Evolutionary conservation across 208 protist genomes (phyloP).

Genomic region (Trichomonas gallinae): DNA sequence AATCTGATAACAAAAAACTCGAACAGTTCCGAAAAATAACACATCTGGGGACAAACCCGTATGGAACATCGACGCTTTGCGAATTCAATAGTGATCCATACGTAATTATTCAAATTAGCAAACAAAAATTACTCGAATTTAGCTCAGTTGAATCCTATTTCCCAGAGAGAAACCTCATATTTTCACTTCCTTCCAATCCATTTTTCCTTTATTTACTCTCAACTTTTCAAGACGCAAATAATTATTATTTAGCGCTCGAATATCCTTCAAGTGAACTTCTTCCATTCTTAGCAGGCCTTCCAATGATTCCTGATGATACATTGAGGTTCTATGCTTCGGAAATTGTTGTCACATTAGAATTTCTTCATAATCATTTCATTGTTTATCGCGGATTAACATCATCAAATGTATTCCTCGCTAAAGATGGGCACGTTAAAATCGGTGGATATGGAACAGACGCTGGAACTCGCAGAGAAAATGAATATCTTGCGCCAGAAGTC

Average conservation of each 20-base stretch:
- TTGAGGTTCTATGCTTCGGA: not conserved
- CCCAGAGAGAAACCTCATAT: not conserved
- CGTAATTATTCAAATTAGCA: not conserved
- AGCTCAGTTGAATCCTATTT: not conserved
- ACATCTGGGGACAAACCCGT: not conserved
- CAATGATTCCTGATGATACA: not conserved
- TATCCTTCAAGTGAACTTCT: not conserved
- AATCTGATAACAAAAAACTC: not conserved
- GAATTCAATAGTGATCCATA: not conserved
- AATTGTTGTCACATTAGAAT: not conserved
- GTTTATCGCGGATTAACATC: not conserved
- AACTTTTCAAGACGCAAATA: not conserved
- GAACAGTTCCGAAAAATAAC: not conserved
- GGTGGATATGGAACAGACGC: not conserved
- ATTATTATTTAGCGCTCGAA: not conserved
- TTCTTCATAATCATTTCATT: not conserved
- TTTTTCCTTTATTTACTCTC: not conserved
- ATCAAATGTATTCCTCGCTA: not conserved
- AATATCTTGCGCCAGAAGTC: constrained; percentile 50
- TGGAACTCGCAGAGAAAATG: constrained; percentile 43
- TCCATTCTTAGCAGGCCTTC: not conserved
- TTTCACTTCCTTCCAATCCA: not conserved
- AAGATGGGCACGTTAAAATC: not conserved
- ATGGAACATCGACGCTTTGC: not conserved
- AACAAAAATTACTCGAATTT: not conserved